These are phyloP conservation scores for Suillus subaureus DNA, from an alignment of 768 basidiomycete genomes.

Conservation along the genomic window DNA sequence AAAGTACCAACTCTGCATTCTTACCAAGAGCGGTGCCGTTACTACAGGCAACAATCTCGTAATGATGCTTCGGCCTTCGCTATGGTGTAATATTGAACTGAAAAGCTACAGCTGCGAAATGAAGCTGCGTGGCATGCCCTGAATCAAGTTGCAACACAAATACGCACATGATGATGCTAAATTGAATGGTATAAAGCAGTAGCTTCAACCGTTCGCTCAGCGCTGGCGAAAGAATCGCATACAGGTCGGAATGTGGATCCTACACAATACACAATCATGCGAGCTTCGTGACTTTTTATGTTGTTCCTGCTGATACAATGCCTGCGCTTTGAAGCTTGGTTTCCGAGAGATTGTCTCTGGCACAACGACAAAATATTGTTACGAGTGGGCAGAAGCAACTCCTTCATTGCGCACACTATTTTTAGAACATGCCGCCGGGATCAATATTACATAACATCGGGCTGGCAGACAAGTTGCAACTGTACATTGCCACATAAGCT, in stretches of 20 bases:
- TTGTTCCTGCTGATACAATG: neutral
- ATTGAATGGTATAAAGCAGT: neutral
- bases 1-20: neutral
- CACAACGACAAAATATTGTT: neutral
- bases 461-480: no score
- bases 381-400: no score
- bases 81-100: neutral
- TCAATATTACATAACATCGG: neutral
- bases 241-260: neutral
- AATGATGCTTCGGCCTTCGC: neutral
- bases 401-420: no score
- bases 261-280: neutral
- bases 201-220: neutral
- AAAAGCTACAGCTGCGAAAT: neutral
- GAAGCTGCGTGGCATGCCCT: neutral
- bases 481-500: no score
- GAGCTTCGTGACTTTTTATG: neutral
- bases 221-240: neutral
- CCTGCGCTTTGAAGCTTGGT: neutral
- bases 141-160: neutral
- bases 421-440: neutral
- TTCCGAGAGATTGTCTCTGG: neutral
- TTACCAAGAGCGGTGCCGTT: neutral
- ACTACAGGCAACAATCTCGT: neutral
- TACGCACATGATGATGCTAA: neutral